Evolutionary conservation across 2,329 filamentous ascomycete genomes (phyloP).

Genomic region (Colletotrichum endophyticum): DNA sequence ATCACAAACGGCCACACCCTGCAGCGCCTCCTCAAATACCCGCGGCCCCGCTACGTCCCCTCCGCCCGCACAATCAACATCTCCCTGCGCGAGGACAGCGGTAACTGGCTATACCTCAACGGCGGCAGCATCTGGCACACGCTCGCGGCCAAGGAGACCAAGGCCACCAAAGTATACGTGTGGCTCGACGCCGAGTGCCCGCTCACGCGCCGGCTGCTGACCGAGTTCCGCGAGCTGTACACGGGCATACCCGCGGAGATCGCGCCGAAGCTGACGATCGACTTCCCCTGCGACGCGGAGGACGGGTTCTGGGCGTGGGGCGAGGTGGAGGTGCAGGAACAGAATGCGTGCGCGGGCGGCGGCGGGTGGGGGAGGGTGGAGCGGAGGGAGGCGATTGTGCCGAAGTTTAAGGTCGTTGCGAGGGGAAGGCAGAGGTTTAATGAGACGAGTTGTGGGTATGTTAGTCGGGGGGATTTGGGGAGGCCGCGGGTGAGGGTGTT

Average conservation of each 20-base stretch:
- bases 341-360: background rate
- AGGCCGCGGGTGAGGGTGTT: background rate
- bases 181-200: slow-evolving; percentile 23
- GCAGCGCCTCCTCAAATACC: slow-evolving; percentile 1
- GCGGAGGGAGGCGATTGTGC: background rate
- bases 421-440: slow-evolving; percentile 14
- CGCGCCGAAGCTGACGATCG: background rate
- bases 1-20: slow-evolving; percentile 17
- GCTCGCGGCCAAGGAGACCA: background rate
- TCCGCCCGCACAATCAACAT: slow-evolving; percentile 9
- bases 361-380: background rate
- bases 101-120: slow-evolving; percentile 20
- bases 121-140: slow-evolving; percentile 2
- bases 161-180: background rate
- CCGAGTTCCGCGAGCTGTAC: slow-evolving; percentile 19
- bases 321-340: background rate
- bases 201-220: slow-evolving; percentile 16
- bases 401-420: slow-evolving; percentile 8
- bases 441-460: background rate
- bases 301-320: slow-evolving; percentile 23
- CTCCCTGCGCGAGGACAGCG: slow-evolving; percentile 17
- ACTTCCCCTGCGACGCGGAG: slow-evolving; percentile 13
- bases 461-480: background rate
- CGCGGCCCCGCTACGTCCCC: background rate
- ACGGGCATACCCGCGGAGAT: background rate